Evolutionary conservation across 257 asterid genomes (phyloP).

Genomic region (Solanum chaucha): DNA sequence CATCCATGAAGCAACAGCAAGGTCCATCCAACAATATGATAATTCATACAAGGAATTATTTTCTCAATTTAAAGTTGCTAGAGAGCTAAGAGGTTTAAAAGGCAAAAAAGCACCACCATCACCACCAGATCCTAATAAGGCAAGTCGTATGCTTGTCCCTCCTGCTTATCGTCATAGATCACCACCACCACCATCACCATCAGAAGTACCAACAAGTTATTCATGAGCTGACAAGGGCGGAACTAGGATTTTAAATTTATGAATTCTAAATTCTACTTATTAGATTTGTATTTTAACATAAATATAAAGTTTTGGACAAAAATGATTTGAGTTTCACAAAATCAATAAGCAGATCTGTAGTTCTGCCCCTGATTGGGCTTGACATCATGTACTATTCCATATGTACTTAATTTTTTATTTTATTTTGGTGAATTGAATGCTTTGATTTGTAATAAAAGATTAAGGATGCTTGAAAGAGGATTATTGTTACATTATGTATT

Average conservation of each 20-base stretch:
- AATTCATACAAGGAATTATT: neutral
- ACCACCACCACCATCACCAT: neutral
- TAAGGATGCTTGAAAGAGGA: too few species aligned
- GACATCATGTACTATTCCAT: neutral
- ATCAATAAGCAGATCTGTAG: neutral
- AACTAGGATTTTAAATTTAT: neutral
- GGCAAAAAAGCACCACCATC: neutral
- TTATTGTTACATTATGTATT: too few species aligned
- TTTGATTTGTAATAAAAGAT: neutral
- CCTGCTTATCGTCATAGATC: neutral
- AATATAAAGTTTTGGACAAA: neutral
- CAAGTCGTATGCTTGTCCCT: neutral
- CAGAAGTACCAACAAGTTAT: neutral
- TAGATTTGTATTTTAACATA: neutral
- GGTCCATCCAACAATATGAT: neutral
- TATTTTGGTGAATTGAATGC: neutral
- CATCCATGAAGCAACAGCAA: neutral
- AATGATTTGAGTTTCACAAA: neutral
- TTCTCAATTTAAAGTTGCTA: neutral
- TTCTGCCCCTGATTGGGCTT: too few species aligned
- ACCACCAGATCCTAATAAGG: neutral
- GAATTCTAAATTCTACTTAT: too few species aligned
- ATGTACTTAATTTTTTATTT: neutral
- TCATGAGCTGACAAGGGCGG: neutral
- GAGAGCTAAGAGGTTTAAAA: neutral